Conservation (phyloP, 148 eudicot genomes). For the Hydrangea macrophylla region DNA sequence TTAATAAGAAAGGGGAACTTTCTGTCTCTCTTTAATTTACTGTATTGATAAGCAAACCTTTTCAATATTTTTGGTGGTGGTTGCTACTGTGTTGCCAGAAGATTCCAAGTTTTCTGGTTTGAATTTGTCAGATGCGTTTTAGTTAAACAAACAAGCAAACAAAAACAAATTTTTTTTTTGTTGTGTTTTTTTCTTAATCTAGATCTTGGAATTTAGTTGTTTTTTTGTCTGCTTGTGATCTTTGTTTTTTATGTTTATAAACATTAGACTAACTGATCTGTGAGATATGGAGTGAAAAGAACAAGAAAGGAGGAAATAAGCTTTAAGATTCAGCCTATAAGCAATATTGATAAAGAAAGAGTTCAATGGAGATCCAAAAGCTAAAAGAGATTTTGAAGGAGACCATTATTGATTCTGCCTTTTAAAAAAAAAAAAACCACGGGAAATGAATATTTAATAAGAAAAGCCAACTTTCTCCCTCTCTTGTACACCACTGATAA, state of each 20-base stretch:
- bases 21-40: too few species aligned
- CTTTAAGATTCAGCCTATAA: conserved; percentile 12
- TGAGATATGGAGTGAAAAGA: neutral
- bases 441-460: too few species aligned
- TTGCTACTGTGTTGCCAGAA: too few species aligned
- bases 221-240: conserved; percentile 49
- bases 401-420: conserved; percentile 36
- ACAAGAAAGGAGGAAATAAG: conserved; percentile 3
- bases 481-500: too few species aligned
- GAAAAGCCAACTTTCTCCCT: conserved; percentile 16
- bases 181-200: too few species aligned
- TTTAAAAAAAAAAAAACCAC: conserved; percentile 24
- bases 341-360: conserved; percentile 16
- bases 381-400: conserved; percentile 26
- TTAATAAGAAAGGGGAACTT: too few species aligned
- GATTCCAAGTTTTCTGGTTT: too few species aligned
- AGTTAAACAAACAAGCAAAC: too few species aligned
- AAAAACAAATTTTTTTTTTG: too few species aligned
- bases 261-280: conserved; percentile 1
- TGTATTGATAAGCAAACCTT: too few species aligned
- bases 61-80: too few species aligned
- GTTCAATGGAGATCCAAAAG: conserved; percentile 38
- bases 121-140: too few species aligned
- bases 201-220: conserved; percentile 44
- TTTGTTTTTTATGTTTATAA: conserved; percentile 35